Conservation (phyloP, 2,329 filamentous ascomycete species). For the Zopfia rhizophila region DNA sequence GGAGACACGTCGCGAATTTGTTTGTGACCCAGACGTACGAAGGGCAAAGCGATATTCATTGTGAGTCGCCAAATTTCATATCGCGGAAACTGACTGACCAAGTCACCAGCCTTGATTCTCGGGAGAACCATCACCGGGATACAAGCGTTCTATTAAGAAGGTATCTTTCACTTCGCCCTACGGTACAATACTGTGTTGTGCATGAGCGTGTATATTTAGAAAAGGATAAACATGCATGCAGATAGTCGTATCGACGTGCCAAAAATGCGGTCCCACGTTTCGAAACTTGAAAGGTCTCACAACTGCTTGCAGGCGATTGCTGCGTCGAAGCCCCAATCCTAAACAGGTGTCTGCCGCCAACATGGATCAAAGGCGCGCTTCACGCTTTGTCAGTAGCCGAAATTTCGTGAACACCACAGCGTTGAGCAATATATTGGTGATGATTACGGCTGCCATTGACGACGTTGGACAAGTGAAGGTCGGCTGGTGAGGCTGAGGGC, state of each 20-base stretch:
- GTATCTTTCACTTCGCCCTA: too few relatives aligned
- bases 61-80: constrained; percentile 66
- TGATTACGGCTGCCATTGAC: constrained; percentile 14
- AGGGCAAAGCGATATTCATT: constrained; percentile 97
- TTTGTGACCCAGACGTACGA: constrained; percentile 99
- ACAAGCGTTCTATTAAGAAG: constrained; percentile 77
- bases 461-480: constrained; percentile 27
- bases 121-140: constrained; percentile 69
- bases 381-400: constrained; percentile 18
- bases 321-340: constrained; percentile 1
- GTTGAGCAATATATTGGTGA: constrained; percentile 29
- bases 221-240: constrained; percentile 28
- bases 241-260: constrained; percentile 23
- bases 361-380: constrained; percentile 1
- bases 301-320: constrained; percentile 14
- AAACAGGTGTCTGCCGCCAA: too few relatives aligned
- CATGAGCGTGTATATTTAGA: constrained; percentile 27
- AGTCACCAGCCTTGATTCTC: constrained; percentile 58
- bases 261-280: constrained; percentile 26
- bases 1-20: constrained; percentile 92
- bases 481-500: constrained; percentile 25
- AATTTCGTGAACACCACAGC: constrained; percentile 10
- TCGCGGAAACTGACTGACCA: constrained; percentile 35
- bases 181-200: constrained; percentile 30
- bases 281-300: constrained; percentile 28